Conservation (phyloP, 1,284 basidiomycete species). For the Leccinum pseudoinsigne region DNA sequence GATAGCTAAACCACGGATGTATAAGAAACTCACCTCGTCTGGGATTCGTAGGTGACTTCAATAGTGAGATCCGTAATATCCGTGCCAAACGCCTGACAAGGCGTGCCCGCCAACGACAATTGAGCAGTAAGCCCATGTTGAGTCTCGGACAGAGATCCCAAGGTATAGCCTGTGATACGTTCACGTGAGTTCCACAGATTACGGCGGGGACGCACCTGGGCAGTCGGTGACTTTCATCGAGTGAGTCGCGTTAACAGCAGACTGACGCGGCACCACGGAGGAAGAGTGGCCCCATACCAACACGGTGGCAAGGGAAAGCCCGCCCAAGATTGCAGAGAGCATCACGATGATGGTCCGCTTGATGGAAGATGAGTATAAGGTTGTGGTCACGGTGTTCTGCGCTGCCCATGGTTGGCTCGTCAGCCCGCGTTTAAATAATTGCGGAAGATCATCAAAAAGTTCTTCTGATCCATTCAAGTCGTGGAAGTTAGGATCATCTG, state of each 20-base stretch:
- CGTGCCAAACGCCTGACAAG: slow-evolving; percentile 73
- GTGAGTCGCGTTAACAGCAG: slow-evolving; percentile 3
- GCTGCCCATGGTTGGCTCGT: neutral
- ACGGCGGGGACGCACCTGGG: slow-evolving; percentile 21
- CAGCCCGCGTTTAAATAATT: neutral
- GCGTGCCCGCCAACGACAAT: slow-evolving; percentile 54
- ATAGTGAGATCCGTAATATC: slow-evolving; percentile 61
- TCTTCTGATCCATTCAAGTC: neutral
- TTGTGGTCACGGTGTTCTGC: neutral
- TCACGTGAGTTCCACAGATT: too few species aligned
- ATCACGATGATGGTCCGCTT: slow-evolving; percentile 10
- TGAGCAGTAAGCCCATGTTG: slow-evolving; percentile 54
- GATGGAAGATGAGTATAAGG: neutral
- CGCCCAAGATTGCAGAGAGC: slow-evolving; percentile 20
- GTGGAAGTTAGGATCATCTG: too few species aligned
- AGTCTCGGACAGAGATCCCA: slow-evolving; percentile 46
- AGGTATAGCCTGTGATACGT: slow-evolving; percentile 47
- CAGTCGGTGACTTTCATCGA: slow-evolving; percentile 31
- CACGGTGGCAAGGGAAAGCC: slow-evolving; percentile 21
- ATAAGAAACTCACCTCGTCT: slow-evolving; percentile 36
- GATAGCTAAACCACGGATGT: neutral
- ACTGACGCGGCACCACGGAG: slow-evolving; percentile 8
- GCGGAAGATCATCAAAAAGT: neutral
- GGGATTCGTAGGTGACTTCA: slow-evolving; percentile 64
- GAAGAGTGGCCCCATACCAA: slow-evolving; percentile 13